phyloP scores from a whole-genome alignment of 768 basidiomycete genomes.

The Leccinum uliginosum region DNA sequence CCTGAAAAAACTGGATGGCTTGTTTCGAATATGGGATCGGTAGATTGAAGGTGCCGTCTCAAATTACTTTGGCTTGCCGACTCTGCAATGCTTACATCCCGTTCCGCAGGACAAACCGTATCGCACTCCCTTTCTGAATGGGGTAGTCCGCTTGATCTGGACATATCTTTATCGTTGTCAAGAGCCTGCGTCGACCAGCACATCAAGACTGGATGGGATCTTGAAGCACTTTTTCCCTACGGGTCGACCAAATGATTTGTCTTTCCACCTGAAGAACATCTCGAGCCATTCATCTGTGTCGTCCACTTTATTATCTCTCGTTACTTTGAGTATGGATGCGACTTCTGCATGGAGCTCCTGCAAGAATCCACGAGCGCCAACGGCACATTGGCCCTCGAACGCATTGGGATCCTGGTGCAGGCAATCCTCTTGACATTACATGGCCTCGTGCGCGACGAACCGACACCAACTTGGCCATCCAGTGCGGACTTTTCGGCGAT shows the following conservation, averaged over 20 bases:
- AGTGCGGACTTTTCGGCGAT: slow-evolving; percentile 59
- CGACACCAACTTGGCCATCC: slow-evolving; percentile 75
- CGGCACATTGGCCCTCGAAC: slow-evolving; percentile 59
- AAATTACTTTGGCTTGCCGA: neutral
- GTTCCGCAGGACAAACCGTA: slow-evolving; percentile 67
- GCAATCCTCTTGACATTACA: slow-evolving; percentile 73
- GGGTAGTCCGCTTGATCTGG: slow-evolving; percentile 82
- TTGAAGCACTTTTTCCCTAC: slow-evolving; percentile 77
- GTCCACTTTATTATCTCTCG: slow-evolving; percentile 80
- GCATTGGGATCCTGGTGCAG: slow-evolving; percentile 68
- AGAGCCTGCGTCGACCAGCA: slow-evolving; percentile 77
- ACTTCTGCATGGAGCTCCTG: slow-evolving; percentile 75
- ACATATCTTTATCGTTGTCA: slow-evolving; percentile 91
- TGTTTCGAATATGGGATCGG: slow-evolving; percentile 69
- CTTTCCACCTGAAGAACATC: slow-evolving; percentile 66
- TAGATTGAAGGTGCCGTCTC: slow-evolving; percentile 68
- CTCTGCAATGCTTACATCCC: slow-evolving; percentile 1
- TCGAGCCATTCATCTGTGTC: slow-evolving; percentile 74
- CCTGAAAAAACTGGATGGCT: slow-evolving; percentile 67
- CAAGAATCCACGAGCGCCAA: slow-evolving; percentile 56
- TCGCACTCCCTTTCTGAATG: slow-evolving; percentile 72
- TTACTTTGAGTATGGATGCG: slow-evolving; percentile 80
- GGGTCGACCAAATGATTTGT: slow-evolving; percentile 54
- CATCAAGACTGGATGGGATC: slow-evolving; percentile 70
- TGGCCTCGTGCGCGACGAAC: slow-evolving; percentile 66